Conservation (phyloP, 176 grass and related monocot species). For the Miscanthus lutarioriparius region DNA sequence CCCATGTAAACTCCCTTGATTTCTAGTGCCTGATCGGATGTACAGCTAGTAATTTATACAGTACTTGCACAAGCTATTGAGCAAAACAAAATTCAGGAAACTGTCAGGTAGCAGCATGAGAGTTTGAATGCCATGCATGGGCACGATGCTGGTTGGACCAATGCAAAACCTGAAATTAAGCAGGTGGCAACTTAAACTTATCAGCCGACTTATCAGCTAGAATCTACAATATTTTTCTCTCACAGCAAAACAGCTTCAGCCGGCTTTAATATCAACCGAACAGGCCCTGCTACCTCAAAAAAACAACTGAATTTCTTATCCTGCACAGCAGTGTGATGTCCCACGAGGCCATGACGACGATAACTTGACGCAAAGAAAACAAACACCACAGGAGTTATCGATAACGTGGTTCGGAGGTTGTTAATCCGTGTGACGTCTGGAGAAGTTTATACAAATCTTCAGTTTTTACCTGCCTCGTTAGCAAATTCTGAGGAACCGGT, state of each 20-base stretch:
- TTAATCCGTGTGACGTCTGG: constrained; percentile 2
- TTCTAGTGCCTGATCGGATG: constrained; percentile 38
- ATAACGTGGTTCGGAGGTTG: neutral
- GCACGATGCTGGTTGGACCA: constrained; percentile 40
- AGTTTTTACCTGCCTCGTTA: neutral
- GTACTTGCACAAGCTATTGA: neutral
- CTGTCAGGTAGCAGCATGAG: constrained; percentile 9
- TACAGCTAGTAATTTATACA: constrained; percentile 10
- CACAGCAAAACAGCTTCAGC: no score
- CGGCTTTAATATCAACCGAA: no score
- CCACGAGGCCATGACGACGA: neutral
- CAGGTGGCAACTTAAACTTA: constrained; percentile 45
- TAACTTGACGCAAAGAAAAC: neutral
- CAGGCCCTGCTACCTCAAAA: no score
- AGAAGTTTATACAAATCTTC: neutral
- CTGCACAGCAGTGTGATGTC: neutral
- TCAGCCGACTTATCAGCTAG: no score
- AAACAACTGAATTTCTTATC: neutral
- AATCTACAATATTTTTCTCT: no score
- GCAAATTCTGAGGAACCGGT: neutral
- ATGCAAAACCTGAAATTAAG: constrained; percentile 22
- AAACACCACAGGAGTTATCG: neutral
- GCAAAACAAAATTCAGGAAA: constrained; percentile 27
- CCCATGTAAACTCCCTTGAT: constrained; percentile 46
- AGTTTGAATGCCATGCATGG: constrained; percentile 42